Percentiles rank a stretch among this genome's conserved stretches.
Conservation (phyloP, 108 stramenopile species). For the Discostella stelligeroides region DNA sequence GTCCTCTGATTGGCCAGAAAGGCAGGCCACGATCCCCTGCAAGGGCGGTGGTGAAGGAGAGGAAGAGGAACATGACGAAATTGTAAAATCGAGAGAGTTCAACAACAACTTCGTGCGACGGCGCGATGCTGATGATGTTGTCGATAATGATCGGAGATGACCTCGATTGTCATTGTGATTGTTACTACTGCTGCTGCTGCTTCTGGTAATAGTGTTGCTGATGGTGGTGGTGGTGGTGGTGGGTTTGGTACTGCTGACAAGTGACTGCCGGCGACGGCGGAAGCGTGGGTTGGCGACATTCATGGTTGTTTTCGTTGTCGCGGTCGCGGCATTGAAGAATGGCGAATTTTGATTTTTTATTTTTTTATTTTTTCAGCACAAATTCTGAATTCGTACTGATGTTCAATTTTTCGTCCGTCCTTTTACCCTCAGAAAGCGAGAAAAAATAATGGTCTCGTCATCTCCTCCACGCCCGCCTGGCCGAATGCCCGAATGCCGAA, state of each 20-base stretch:
- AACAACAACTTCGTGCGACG: slow-evolving; percentile 2
- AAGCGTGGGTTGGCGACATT: slow-evolving; percentile 8
- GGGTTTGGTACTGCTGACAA: neutral
- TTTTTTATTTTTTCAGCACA: too few species aligned
- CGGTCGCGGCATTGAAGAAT: neutral
- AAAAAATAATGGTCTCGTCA: too few species aligned
- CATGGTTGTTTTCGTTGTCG: neutral
- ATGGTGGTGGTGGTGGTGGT: neutral
- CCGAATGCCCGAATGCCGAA: too few species aligned
- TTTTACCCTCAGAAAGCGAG: too few species aligned
- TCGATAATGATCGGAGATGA: neutral
- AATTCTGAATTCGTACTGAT: too few species aligned
- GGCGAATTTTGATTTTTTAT: too few species aligned
- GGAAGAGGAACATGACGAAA: neutral
- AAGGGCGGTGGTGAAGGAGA: neutral
- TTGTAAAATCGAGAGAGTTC: neutral
- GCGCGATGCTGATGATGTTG: neutral
- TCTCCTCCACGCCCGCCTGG: too few species aligned
- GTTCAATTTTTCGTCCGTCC: too few species aligned
- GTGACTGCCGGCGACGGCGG: slow-evolving; percentile 7
- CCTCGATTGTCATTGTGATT: too few species aligned
- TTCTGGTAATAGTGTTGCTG: neutral
- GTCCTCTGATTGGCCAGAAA: neutral
- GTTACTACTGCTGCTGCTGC: neutral
- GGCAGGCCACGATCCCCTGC: slow-evolving; percentile 1